Base-by-base conservation (phyloP, 495 filamentous ascomycete genomes). In the Aspergillus sparsus region DNA sequence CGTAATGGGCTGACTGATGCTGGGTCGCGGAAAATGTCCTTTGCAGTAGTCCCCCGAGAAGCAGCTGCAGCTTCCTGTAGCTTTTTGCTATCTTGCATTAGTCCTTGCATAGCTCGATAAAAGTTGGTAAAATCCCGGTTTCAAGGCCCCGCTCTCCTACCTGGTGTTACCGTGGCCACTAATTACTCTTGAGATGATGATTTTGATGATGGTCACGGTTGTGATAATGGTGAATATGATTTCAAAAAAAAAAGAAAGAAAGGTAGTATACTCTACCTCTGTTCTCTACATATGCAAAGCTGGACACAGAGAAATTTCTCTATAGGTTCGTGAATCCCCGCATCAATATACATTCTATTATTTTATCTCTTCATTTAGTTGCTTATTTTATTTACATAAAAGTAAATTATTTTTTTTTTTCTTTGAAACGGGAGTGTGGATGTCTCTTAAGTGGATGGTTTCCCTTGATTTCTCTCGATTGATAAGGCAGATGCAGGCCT, bases 31-130 rank as follows among this genome's bases (percentile, higher is more conserved):
- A 68, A 66, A 41, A 9, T 55, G 60, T 57, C 46, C 57, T 60
- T 21, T 68, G 66, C 62, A 65, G 63, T 61, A 65, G 62, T 59
- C 50, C 61, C 44, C 61, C 53, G 60, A 58, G 58, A 55, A 62
- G 51, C 58, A 64, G 59, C 60, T 59, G 62, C 53, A 66, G 61
- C 51, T 60, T 37, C 15, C 45, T 44, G 60, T 61, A 68, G 60
- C 62, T 63, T 49, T 27, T 3, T 68, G 62, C 64, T 65, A 66
- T 69, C 62, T 58, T 69, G 67, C 67, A 63, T 69, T 55, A 60
- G 55, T 62, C 67, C 62, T 66, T 69, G 57, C 63, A 62, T 66
- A 13, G 44, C 60, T 55, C 53, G 58, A 60, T 53, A 51, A 51
- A 60, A 58, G 58, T 47, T 64, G 54, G 58, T 62, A 55, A 57